Evolutionary conservation across 2,329 filamentous ascomycete genomes (phyloP).

Genomic region (Colletotrichum magnum): DNA sequence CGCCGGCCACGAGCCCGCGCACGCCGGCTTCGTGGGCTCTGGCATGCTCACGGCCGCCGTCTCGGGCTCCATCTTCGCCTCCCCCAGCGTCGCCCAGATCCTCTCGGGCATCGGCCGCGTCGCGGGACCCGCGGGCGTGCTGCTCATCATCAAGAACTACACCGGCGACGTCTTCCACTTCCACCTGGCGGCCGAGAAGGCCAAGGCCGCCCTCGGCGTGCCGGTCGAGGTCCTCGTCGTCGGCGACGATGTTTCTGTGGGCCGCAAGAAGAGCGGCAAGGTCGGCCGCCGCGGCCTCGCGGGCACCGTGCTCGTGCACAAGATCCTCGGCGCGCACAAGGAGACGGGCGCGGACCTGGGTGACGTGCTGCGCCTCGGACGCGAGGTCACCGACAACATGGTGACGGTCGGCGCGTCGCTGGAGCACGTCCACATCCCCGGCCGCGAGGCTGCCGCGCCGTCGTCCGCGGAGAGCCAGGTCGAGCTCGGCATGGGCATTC

Average conservation of each 20-base stretch:
- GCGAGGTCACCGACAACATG: constrained; percentile 61
- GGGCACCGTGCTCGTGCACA: constrained; percentile 75
- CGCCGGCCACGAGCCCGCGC: constrained; percentile 75
- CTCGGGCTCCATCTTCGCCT: constrained; percentile 77
- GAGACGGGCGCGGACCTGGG: constrained; percentile 45
- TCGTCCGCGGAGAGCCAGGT: constrained; percentile 66
- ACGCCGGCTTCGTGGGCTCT: constrained; percentile 74
- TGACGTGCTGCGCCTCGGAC: constrained; percentile 60
- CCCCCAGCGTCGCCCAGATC: constrained; percentile 74
- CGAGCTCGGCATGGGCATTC: constrained; percentile 82
- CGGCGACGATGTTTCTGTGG: constrained; percentile 76
- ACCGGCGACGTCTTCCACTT: constrained; percentile 74
- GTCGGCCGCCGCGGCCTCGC: constrained; percentile 77
- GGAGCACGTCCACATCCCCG: constrained; percentile 69
- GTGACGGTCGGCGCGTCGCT: constrained; percentile 67
- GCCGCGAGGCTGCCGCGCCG: constrained; percentile 50
- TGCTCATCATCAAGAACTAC: constrained; percentile 79
- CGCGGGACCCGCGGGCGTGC: constrained; percentile 68
- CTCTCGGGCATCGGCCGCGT: constrained; percentile 70
- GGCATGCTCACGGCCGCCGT: constrained; percentile 74
- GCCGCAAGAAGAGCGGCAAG: constrained; percentile 72
- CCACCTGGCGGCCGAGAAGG: constrained; percentile 48
- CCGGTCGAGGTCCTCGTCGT: constrained; percentile 52
- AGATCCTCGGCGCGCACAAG: constrained; percentile 73
- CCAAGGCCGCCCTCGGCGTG: constrained; percentile 42